Base-by-base conservation (phyloP, 139 green algal genomes). In the Coelastrella sp. region DNA sequence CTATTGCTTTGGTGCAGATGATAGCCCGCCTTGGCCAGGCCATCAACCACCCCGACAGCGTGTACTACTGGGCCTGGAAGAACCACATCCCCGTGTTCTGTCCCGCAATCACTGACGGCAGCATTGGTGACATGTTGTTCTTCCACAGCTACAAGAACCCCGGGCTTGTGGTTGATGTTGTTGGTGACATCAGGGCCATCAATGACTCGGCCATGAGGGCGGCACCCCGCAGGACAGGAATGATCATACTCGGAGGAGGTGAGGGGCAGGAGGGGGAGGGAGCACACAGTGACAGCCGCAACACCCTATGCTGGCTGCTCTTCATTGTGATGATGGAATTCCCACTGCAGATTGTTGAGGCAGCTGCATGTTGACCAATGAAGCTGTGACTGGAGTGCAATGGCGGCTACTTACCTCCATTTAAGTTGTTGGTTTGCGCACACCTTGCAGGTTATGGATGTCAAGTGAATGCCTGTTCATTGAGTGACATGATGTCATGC, bases 101-200 rank as follows among this genome's bases (percentile, higher is more conserved):
- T 92, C 98, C 98, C 6, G 97, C 96, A 8, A 92, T 99, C 72
- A 99, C 98, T 8, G 97, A 99, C 85, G 97, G 97, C 68, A 97
- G 94, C 82, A 96, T 98, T 19, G 97, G 95, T 1, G 98, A 99
- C 95, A 99, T 99, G 98, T 93, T 99, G 6, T 99, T 98, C 92
- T 99, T 99, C 94, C 98, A 99, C 92, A 96, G 59, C 79, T 93
- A 93, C 88, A 93, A 92, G 70, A 92, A 78, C 65, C 91, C 90
- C 0, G 87, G 87, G 11, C 59, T 91, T 27, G 19, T 94, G 65
- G 87, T 96, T 24, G 95, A 98, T 90, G 88, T 98, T 57, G 93
- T 98, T 49, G 88, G 94, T 82, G 96, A 98, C 87, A 96, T 99
- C 75, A 92, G 97, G 6, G 49, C 66, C 0, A 99, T 99, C 90